Base-by-base conservation (phyloP, 441 rosid species). In the Populus trichocarpa region DNA sequence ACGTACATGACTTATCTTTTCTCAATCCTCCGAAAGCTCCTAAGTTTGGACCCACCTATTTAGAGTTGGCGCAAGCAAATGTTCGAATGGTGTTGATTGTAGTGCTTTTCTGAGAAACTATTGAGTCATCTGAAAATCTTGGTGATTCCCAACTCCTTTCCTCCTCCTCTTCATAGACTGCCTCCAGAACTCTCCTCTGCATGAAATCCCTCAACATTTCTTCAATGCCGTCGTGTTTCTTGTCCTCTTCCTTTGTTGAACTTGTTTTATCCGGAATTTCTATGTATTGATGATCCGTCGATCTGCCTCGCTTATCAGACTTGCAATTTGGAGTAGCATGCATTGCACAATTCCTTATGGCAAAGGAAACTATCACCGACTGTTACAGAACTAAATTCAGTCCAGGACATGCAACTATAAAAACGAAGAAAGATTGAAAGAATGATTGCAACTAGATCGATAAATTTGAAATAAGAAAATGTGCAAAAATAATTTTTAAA, bases 161-260 rank as follows among this genome's bases (percentile, higher is more conserved):
- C 72, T 82, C 85, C 38, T 78, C 83, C 22, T 78, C 82, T 59
- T 78, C 82, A 30, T 78, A 67, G 67, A 78, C 85, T 8, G 81
- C 78, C n/a, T 82, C 79, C 7, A 82, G 82, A 7, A 79, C 79
- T 74, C 78, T 73, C 77, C 10, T 80, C 69, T 78, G 84, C 79
- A 76, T 80, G 61, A 85, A 85, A 25, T 85, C 79, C 67, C 38
- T 77, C 78, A 81, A 46, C 13, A 77, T 33, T 10, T 82, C 68
- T 8, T 79, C 84, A 61, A 70, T 66, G 16, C 64, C 83, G 2
- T 32, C 79, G 16, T 69, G 69, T n/a, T 23, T 32, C 36, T 33
- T 67, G 12, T 69, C 74, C 2, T 67, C 64, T 46, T 59, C 72
- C 71, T 76, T 22, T 33, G 3, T 28, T 53, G 25, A 38, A 38